Evolutionary conservation across 1,284 basidiomycete genomes (phyloP), one percentile per base, ranked within the genome.

Genomic region (Trametes pubescens): DNA sequence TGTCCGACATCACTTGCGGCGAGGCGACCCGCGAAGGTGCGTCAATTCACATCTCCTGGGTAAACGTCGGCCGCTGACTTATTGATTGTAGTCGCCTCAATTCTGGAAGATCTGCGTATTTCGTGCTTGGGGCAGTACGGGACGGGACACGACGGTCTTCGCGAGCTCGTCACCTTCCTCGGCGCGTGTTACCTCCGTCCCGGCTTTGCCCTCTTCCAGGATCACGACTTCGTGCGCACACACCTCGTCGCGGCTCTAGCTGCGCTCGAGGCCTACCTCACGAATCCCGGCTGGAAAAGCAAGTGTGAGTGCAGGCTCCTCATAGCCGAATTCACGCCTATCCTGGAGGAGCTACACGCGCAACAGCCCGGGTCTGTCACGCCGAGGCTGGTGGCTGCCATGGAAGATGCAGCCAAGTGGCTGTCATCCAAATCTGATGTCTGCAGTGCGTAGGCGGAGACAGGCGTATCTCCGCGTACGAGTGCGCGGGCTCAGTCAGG

Each of bases 161-260:
- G 48, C 48, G 48, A 49, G 16, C 48, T 49, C 48, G 29, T 49
- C 26, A 32, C 48, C 26, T 49, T 49, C 26, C 48, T 49, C 26
- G 26, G 48, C 16, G 16, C 48, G 4, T 49, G 48, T 26, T 49
- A 49, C 26, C 48, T 49, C 14, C 48, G 48, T 26, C 48, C 26
- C 13, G 48, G 48, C 4, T 49, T 49, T 16, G 10, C 48, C 8
- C 14, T 9, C 4, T 1, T 11, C 26, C 26, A 29, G 8, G 48
- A 49, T n/a, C 26, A 13, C 29, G 48, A 29, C 24, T 49, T 32
- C 16, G 48, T 49, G 26, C 48, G 48, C 48, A 14, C 26, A 16
- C 48, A 32, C 26, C 48, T 49, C 14, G 11, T 32, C n/a, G 16
- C 26, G 2, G 48, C 48, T 10, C 4, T 49, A 7, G 14, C 3